Evolutionary conservation across 2,329 filamentous ascomycete species (phyloP), one percentile per base, ranked within the genome.

Genomic region (Aureobasidium sp.): DNA sequence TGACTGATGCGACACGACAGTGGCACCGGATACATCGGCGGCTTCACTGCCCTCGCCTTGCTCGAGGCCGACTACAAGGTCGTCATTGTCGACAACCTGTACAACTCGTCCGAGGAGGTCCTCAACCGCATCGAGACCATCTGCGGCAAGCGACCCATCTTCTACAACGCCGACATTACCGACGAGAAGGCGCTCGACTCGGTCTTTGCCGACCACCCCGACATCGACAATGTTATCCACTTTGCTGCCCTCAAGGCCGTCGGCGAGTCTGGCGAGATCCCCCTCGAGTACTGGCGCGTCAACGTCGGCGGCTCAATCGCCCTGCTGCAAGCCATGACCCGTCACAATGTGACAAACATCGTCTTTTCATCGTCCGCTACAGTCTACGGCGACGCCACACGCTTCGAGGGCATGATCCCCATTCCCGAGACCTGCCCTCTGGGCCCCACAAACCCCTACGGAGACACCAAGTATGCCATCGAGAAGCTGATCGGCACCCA

Each of bases 211-310:
- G 88, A 88, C 71, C 88, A 97, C 77, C 90, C 92, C 55, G 87
- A 90, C 70, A 96, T 99, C 71, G 91, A 96, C 82, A 96, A 90
- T 73, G 94, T 97, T 66, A 97, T 99, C 70, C 94, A 99, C 81
- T 99, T 99, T 73, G 95, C 94, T 65, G 94, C 94, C 25, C 83
- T 99, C 67, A 99, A 99, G 88, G 93, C 95, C 49, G 94, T 99
- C 63, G 94, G 94, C 71, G 93, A 99, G 78, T 97, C 93, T 58
- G 85, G 83, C 70, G 90, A 95, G 75, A 95, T 90, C 65, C 94
- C 94, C 47, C 85, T 97, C 71, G 92, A 96, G 77, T 99, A 99
- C 84, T 99, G 96, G 82, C 84, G 88, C 68, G 89, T 96, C 80
- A 99, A 99, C 74, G 94, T 97, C 63, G 88, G 88, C 72, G 95